phyloP scores from a whole-genome alignment of 163 green algal genomes.

The Picocystis sp. region DNA sequence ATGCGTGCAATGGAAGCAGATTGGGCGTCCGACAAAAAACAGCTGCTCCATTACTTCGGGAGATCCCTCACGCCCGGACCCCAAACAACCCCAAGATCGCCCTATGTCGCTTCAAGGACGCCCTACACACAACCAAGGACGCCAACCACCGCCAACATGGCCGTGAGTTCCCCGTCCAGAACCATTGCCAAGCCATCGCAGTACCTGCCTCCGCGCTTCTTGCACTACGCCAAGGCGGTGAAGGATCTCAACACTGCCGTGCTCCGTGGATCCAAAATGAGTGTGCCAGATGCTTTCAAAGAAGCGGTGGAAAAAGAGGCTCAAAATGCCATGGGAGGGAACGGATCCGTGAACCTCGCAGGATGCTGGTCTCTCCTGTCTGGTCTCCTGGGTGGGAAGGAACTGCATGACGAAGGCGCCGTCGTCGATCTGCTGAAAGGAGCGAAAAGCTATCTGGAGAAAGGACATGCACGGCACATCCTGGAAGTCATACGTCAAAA shows the following conservation, averaged over 20 bases:
- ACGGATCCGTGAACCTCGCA: constrained; percentile 16
- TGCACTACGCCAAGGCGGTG: constrained; percentile 10
- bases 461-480: constrained; percentile 37
- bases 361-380: constrained; percentile 44
- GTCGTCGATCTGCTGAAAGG: constrained; percentile 22
- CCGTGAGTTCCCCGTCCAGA: background rate
- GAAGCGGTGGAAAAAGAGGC: constrained; percentile 7
- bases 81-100: background rate
- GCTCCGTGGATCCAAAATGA: background rate
- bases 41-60: constrained; percentile 43
- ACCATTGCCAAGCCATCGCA: constrained; percentile 6
- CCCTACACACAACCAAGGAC: constrained; percentile 12
- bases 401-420: constrained; percentile 11
- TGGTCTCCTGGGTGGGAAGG: constrained; percentile 28
- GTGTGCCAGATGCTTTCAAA: background rate
- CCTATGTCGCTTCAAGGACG: background rate
- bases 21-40: constrained; percentile 52
- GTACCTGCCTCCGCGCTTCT: background rate
- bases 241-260: constrained; percentile 3
- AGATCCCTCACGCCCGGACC: constrained; percentile 13
- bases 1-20: constrained; percentile 40
- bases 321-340: background rate
- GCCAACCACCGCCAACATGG: background rate
- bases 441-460: constrained; percentile 40
- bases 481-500: constrained; percentile 8